Conservation (phyloP, 495 filamentous ascomycete genomes). For the Entonaema liquescens region DNA sequence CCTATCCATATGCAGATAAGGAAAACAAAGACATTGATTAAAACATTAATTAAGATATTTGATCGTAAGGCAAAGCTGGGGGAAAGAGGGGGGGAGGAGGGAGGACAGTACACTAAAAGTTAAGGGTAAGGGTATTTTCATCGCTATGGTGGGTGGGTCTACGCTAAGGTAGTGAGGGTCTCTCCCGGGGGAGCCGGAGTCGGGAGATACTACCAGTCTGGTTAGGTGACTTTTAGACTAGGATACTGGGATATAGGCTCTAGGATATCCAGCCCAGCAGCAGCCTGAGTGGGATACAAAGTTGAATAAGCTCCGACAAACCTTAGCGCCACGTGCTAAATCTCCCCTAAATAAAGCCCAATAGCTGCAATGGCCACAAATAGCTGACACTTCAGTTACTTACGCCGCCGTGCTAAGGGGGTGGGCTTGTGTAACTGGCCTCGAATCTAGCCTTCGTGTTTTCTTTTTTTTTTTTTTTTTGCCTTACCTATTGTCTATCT, state of each 20-base stretch:
- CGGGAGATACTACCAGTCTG: constrained; percentile 13
- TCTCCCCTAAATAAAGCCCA: constrained; percentile 11
- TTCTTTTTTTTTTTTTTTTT: constrained; percentile 22
- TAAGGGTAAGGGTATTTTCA: constrained; percentile 10
- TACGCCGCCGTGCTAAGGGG: not conserved
- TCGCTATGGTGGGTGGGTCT: constrained; percentile 4
- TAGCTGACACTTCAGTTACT: constrained; percentile 13
- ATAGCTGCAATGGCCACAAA: not conserved
- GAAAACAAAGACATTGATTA: constrained; percentile 8
- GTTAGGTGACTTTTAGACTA: constrained; percentile 15
- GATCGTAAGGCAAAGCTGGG: not conserved
- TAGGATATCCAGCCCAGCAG: not conserved
- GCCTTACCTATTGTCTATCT: constrained; percentile 16
- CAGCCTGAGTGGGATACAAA: not conserved
- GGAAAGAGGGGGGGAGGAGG: not conserved
- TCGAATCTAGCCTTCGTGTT: constrained; percentile 22
- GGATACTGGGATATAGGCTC: not conserved
- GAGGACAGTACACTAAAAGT: not conserved
- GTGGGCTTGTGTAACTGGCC: constrained; percentile 24
- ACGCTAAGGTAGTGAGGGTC: not conserved
- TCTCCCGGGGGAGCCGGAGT: constrained; percentile 4
- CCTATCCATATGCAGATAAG: not conserved
- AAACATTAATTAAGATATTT: not conserved
- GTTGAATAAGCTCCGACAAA: constrained; percentile 18
- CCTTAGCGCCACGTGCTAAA: constrained; percentile 36